Conservation (phyloP, 441 rosid species). For the Cnidoscolus chayamansa region DNA sequence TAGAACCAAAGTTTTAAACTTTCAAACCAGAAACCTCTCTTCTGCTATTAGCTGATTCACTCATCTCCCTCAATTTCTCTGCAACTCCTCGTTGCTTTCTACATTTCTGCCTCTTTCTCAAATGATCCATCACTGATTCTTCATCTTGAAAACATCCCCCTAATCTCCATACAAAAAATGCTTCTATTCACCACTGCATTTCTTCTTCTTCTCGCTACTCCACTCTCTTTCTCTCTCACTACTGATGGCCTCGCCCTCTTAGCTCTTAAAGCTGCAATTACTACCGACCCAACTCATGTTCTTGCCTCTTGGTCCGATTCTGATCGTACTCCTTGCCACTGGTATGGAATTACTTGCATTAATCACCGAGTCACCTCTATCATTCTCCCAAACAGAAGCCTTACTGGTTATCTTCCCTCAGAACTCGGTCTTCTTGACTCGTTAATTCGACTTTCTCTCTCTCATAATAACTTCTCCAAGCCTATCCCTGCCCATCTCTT, state of each 20-base stretch:
- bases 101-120: background rate
- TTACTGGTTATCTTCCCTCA: conserved; percentile 79
- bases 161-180: background rate
- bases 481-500: conserved; percentile 59
- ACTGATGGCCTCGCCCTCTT: conserved; percentile 81
- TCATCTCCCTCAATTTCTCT: background rate
- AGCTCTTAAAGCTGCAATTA: conserved; percentile 70
- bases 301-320: conserved; percentile 64
- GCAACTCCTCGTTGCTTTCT: conserved; percentile 48
- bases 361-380: conserved; percentile 56
- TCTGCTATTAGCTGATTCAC: background rate
- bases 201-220: conserved; percentile 17
- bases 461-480: conserved; percentile 64
- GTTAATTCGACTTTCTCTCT: conserved; percentile 50
- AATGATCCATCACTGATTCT: background rate
- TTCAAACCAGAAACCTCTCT: background rate
- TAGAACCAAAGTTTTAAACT: conserved; percentile 7
- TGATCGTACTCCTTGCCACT: conserved; percentile 70
- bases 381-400: conserved; percentile 45
- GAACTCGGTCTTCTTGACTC: conserved; percentile 76
- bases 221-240: conserved; percentile 40
- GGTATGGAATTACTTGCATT: conserved; percentile 64
- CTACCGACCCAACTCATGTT: conserved; percentile 52
- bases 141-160: background rate
- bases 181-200: conserved; percentile 10